Base-by-base conservation (phyloP, 371 early-diverging fungal genomes). In the Encephalitozoon intestinalis region DNA sequence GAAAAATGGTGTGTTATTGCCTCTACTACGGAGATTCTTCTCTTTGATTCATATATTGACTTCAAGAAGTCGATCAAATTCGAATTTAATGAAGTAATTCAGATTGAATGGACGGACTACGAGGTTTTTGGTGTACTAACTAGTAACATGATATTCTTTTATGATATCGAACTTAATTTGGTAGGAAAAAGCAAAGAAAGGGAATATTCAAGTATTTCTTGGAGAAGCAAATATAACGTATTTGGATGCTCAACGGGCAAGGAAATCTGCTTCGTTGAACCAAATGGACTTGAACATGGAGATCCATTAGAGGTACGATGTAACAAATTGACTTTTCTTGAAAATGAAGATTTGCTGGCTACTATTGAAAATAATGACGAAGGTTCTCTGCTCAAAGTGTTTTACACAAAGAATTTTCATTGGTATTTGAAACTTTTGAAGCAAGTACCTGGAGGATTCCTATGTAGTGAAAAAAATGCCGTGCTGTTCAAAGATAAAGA, bases 281-380 rank as follows among this genome's bases (percentile, higher is more conserved):
- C 50, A 2, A 68, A 68, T 46, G 68, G 68, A 7, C 51, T 68
- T 28, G 68, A 68, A 0, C 68, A 68, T 49, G 68, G 68, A 68
- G 51, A 68, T 23, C 28, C 28, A 15, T 15, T 68, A 3, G 51
- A 68, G 1, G 51, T 46, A 30, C 31, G 11, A 28, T 37, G 50
- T 9, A 25, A 4, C 15, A 4, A 23, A 28, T 3, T 68, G 9
- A 1, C 23, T 2, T 49, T 68, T 46, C 26, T 68, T 28, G 51
- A 44, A 26, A 34, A 68, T 30, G 46, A 46, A 28, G 37, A 49
- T n/a, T 0, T 68, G 8, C 30, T 68, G 0, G 9, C 30, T 26
- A 30, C 49, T 23, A n/a, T 26, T 11, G 21, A 41, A 15, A 18
- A 44, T 0, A 46, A 30, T 12, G 34, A 3, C 30, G 28, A 28